Conservation (phyloP, 495 filamentous ascomycete species). For the Terfezia claveryi region DNA sequence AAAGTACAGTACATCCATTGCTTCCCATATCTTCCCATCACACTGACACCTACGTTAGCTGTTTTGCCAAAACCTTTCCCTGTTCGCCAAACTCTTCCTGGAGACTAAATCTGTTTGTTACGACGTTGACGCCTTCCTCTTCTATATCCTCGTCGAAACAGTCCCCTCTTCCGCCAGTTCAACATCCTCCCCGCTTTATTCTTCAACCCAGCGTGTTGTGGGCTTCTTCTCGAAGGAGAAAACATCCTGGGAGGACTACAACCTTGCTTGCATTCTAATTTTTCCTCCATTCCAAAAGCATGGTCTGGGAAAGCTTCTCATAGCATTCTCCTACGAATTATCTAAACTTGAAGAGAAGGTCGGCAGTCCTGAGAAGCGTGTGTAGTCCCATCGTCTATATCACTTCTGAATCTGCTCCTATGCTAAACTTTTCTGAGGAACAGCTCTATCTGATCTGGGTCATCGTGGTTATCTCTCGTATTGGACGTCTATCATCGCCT, state of each 20-base stretch:
- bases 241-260: slow-evolving; percentile 95
- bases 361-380: slow-evolving; percentile 66
- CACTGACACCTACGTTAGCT: slow-evolving; percentile 30
- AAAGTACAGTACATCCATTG: slow-evolving; percentile 28
- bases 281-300: slow-evolving; percentile 90
- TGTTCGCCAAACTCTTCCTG: slow-evolving; percentile 94
- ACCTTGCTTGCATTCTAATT: slow-evolving; percentile 85
- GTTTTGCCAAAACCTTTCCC: slow-evolving; percentile 82
- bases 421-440: not conserved
- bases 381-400: not conserved
- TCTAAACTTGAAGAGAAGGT: slow-evolving; percentile 64
- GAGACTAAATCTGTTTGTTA: slow-evolving; percentile 98
- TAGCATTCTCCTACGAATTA: slow-evolving; percentile 83
- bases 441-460: slow-evolving; percentile 15
- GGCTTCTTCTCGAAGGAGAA: slow-evolving; percentile 99
- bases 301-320: slow-evolving; percentile 70
- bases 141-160: slow-evolving; percentile 64
- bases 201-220: slow-evolving; percentile 33
- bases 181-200: not conserved
- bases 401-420: not conserved
- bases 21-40: not conserved
- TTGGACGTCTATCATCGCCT: slow-evolving; percentile 10
- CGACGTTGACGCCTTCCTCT: slow-evolving; percentile 83
- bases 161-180: slow-evolving; percentile 22
- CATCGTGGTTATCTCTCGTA: slow-evolving; percentile 14